Conservation (phyloP, 2,329 filamentous ascomycete genomes). For the Immersiporthe knoxdaviesiana region DNA sequence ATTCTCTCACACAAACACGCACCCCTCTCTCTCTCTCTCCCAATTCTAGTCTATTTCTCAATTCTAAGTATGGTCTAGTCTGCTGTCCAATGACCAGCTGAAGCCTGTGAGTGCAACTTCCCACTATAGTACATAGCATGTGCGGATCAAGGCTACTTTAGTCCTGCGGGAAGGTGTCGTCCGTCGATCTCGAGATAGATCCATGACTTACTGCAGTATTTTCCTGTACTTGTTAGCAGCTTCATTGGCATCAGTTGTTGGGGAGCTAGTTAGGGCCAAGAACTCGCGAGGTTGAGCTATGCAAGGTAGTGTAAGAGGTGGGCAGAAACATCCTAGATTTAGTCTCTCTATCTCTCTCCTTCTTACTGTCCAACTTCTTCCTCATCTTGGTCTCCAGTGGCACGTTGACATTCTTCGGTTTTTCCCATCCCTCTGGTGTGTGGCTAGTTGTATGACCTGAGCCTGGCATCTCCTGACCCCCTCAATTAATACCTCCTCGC, state of each 20-base stretch:
- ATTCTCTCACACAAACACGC: too few species aligned
- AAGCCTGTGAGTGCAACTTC: neutral
- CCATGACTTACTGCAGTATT: neutral
- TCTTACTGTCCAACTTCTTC: too few species aligned
- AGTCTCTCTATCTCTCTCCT: neutral
- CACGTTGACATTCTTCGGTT: neutral
- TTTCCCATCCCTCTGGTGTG: neutral
- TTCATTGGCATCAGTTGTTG: neutral
- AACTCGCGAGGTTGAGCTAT: neutral
- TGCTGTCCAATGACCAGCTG: neutral
- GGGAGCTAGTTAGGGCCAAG: neutral
- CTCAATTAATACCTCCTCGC: neutral
- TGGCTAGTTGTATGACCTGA: neutral
- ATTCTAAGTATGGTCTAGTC: neutral
- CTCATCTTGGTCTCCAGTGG: neutral
- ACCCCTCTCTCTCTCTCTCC: too few species aligned
- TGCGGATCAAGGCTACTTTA: conserved; percentile 4
- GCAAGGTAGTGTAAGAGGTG: neutral
- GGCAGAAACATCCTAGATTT: neutral
- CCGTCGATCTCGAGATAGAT: neutral
- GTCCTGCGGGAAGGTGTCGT: conserved; percentile 6
- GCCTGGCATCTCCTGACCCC: neutral
- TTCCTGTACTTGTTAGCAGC: neutral
- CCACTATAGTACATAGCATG: neutral
- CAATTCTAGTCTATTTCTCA: neutral